phyloP scores from a whole-genome alignment of 306 rosid genomes.

The Pyrus communis region DNA sequence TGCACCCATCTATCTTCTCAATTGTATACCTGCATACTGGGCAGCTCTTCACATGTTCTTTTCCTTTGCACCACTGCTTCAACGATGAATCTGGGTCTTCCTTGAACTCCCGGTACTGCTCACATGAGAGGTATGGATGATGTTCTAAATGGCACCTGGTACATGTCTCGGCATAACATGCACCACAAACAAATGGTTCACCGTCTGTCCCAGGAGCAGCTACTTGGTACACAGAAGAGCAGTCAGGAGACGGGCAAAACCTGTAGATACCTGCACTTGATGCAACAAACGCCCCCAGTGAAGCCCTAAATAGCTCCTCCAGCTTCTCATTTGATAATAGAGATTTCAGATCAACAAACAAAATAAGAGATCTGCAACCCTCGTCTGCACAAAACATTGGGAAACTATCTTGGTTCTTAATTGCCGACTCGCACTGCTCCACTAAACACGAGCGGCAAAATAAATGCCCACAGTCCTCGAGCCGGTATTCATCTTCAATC shows the following conservation, averaged over 20 bases:
- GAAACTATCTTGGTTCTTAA: conserved; percentile 62
- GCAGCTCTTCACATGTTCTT: conserved; percentile 75
- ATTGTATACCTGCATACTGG: conserved; percentile 52
- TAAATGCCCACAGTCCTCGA: conserved; percentile 67
- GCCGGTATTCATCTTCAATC: conserved; percentile 65
- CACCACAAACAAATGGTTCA: conserved; percentile 68
- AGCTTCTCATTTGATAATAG: conserved; percentile 55
- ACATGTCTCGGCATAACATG: conserved; percentile 85
- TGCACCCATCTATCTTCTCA: conserved; percentile 89
- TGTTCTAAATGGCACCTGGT: conserved; percentile 78
- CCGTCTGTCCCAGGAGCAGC: conserved; percentile 39
- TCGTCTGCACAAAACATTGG: conserved; percentile 57
- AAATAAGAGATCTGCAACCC: conserved; percentile 45
- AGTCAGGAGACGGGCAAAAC: conserved; percentile 94
- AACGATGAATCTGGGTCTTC: conserved; percentile 86
- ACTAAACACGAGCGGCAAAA: conserved; percentile 62
- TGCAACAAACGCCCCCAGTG: conserved; percentile 70
- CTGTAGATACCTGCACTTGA: conserved; percentile 49
- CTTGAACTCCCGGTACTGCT: conserved; percentile 60
- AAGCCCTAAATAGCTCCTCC: conserved; percentile 82
- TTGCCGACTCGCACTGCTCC: conserved; percentile 84
- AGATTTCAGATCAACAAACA: conserved; percentile 50
- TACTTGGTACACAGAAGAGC: conserved; percentile 70
- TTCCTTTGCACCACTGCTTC: conserved; percentile 70
- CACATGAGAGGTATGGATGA: conserved; percentile 74